Base-by-base conservation (phyloP, 164 flowering plant genomes). In the Santalum album region DNA sequence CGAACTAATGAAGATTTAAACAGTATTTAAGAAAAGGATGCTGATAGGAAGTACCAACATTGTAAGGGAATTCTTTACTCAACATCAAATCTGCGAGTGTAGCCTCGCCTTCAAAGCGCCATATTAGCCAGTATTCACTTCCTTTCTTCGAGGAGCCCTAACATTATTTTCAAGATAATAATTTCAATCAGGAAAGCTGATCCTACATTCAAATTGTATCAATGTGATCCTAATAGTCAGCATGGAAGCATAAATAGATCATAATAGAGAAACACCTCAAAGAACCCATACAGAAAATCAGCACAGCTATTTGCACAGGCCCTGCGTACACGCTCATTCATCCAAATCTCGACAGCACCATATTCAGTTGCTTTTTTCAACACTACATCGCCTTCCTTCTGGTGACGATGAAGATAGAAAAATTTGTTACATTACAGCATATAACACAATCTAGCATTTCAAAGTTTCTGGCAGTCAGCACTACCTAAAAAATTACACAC, bases 271-370 rank as follows among this genome's bases (percentile, higher is more conserved):
- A 76, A 63, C 63, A 92, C 97, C 97, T 92, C 97, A 48, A 75
- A 87, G 74, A 89, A 92, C 34, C 97, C 99, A 26, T 89, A 82
- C 29, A 89, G 44, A 70, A 89, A 92, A 71, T 89, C 96, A 23
- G 99, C 99, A 73, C 99, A 92, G 60, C 99, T 87, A 58, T 59
- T 89, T 26, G 88, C 72, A 67, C 97, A 92, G 63, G 99, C 99
- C 72, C 99, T 70, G 49, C 99, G 71, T 2, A 77, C 96, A 44
- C 96, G 85, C 75, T 92, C 99, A 54, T 92, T 92, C 99, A 92
- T 92, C 99, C 99, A 92, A 72, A 92, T 89, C 75, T 92, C 99
- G 32, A 92, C 99, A 20, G 99, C 99, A 34, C 99, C 97, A 77
- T 85, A 92, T 62, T 92, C 99, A 25, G 90, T 85, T 19, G 97